phyloP scores from a whole-genome alignment of 140 eudicot genomes.

The Anethum foeniculum region DNA sequence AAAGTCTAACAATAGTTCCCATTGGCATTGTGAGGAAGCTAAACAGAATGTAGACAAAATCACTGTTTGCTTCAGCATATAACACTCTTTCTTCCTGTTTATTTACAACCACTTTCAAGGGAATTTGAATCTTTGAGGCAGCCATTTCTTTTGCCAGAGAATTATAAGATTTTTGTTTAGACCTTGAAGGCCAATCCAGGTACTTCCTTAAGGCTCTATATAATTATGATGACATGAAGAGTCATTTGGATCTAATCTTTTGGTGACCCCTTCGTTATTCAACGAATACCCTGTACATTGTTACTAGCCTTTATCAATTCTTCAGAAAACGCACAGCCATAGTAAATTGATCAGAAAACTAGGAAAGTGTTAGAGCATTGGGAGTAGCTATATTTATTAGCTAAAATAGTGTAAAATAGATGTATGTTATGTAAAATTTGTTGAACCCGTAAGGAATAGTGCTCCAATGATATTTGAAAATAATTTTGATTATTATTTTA shows the following conservation, averaged over 20 bases:
- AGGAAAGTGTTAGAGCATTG: no score
- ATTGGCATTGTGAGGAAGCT: constrained; percentile 45
- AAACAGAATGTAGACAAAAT: constrained; percentile 34
- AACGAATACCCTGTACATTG: no score
- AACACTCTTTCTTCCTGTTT: constrained; percentile 34
- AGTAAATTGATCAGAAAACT: no score
- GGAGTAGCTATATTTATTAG: no score
- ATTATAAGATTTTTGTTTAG: no score
- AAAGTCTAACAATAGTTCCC: constrained; percentile 33
- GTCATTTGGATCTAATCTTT: background rate
- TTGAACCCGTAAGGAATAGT: no score
- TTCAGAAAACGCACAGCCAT: no score
- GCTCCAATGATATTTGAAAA: no score
- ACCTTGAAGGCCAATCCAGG: background rate
- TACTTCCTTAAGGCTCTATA: background rate
- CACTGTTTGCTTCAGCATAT: constrained; percentile 35
- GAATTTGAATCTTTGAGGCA: background rate
- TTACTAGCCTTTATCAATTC: no score
- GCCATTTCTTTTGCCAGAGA: background rate
- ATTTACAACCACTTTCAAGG: constrained; percentile 21
- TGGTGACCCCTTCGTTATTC: background rate
- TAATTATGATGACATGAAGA: background rate
- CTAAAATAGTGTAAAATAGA: no score
- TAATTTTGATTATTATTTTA: no score
- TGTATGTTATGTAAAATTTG: no score